Percentiles rank a stretch among this genome's conserved stretches.
Evolutionary conservation across 257 asterid species (phyloP).

Genomic region (Thymus quinquecostatus): DNA sequence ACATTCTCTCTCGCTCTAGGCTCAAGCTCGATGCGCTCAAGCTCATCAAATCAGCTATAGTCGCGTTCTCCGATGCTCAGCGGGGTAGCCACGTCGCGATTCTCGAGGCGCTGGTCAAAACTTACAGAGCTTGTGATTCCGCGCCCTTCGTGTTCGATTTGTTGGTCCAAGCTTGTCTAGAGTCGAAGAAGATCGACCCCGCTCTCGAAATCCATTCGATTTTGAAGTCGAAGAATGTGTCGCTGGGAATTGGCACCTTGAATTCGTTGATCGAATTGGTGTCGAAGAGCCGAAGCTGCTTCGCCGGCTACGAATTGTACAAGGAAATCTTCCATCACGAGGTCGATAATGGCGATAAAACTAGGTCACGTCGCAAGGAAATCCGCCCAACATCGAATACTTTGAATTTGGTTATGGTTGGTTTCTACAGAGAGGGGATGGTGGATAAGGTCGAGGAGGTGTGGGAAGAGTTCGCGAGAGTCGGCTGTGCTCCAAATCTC

Average conservation of each 20-base stretch:
- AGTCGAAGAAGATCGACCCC: conserved; percentile 64
- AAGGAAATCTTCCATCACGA: conserved; percentile 46
- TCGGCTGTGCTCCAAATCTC: conserved; percentile 55
- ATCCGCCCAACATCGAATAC: conserved; percentile 48
- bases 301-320: conserved; percentile 65
- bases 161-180: conserved; percentile 66
- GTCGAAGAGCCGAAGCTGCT: conserved; percentile 59
- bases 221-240: conserved; percentile 58
- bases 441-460: conserved; percentile 68
- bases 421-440: conserved; percentile 71
- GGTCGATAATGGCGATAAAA: conserved; percentile 27
- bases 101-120: conserved; percentile 62
- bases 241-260: conserved; percentile 49
- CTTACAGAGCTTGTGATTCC: conserved; percentile 75
- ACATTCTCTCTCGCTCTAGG: conserved; percentile 75
- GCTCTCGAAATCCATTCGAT: conserved; percentile 53
- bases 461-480: conserved; percentile 62
- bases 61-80: conserved; percentile 48
- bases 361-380: conserved; percentile 30
- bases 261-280: conserved; percentile 74
- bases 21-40: conserved; percentile 53
- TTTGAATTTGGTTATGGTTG: conserved; percentile 67
- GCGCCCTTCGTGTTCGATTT: conserved; percentile 92
- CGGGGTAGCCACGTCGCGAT: conserved; percentile 39
- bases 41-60: conserved; percentile 61